These are phyloP conservation scores for Candida arabinofermentans DNA, from an alignment of 805 yeast species.

Conservation along the genomic window DNA sequence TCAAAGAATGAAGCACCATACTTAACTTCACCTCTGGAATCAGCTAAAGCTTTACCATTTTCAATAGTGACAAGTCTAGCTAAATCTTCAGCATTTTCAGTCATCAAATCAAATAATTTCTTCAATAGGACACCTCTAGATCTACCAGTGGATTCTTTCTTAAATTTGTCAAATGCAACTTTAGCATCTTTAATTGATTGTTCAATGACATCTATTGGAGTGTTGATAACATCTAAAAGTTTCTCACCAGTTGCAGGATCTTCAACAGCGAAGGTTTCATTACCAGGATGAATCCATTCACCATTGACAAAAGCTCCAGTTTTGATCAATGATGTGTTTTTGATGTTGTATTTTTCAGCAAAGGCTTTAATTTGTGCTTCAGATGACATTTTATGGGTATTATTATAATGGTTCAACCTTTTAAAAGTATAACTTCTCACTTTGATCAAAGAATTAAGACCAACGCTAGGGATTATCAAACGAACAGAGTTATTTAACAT, in stretches of 20 bases:
- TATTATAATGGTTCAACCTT: too few relatives aligned
- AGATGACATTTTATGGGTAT: constrained; percentile 22
- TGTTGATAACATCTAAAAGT: constrained; percentile 53
- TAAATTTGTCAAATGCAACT: constrained; percentile 49
- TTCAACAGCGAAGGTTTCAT: constrained; percentile 53
- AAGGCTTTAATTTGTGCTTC: constrained; percentile 21
- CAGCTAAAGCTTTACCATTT: constrained; percentile 70
- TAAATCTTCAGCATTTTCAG: constrained; percentile 58
- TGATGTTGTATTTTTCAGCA: constrained; percentile 31
- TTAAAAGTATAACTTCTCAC: too few relatives aligned
- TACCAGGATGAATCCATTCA: constrained; percentile 50
- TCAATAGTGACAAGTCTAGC: constrained; percentile 63
- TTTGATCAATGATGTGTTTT: constrained; percentile 48
- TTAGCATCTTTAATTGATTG: constrained; percentile 55
- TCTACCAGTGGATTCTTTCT: constrained; percentile 47
- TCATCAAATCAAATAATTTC: constrained; percentile 49
- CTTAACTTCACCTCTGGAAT: constrained; percentile 65
- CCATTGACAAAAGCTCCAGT: constrained; percentile 71
- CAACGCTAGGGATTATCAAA: too few relatives aligned
- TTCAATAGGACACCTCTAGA: constrained; percentile 50
- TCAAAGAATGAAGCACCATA: constrained; percentile 77
- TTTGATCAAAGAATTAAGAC: too few relatives aligned
- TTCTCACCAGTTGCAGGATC: constrained; percentile 70
- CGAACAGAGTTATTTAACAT: too few relatives aligned
- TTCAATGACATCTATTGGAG: constrained; percentile 42